These are phyloP conservation scores for Fusarium keratoplasticum DNA, from an alignment of 2,329 filamentous ascomycete genomes.

Conservation along the genomic window DNA sequence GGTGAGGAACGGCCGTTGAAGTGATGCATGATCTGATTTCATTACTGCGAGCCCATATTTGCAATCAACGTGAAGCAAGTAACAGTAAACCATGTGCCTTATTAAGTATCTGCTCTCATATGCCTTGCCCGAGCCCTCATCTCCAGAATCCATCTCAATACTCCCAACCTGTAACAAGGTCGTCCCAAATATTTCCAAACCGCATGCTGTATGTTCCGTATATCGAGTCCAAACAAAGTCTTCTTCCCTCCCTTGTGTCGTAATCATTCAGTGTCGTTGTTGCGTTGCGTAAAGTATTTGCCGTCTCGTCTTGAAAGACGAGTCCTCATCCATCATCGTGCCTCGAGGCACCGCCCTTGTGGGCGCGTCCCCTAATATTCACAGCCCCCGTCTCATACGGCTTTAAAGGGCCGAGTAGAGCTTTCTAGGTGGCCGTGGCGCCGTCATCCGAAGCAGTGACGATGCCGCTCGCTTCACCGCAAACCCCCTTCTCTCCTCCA, in stretches of 20 bases:
- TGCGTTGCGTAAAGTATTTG: not conserved
- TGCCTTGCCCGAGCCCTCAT: not conserved
- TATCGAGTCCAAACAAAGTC: not conserved
- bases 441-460: constrained; percentile 57
- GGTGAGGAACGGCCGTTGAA: not conserved
- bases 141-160: not conserved
- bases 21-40: not conserved
- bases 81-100: not conserved
- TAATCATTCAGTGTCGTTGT: not conserved
- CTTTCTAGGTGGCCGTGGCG: constrained; percentile 52
- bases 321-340: not conserved
- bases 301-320: not conserved
- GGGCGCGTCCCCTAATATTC: not conserved
- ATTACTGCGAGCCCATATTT: not conserved
- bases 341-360: not conserved
- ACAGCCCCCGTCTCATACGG: not conserved
- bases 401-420: constrained; percentile 45
- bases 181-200: not conserved
- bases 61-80: not conserved
- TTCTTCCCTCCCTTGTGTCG: not conserved
- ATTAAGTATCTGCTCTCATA: not conserved
- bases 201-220: not conserved
- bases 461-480: constrained; percentile 56
- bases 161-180: not conserved
- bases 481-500: constrained; percentile 23